These are phyloP conservation scores for Globisporangium heterothallicum DNA, from an alignment of 352 stramenopile species.

Conservation along the genomic window DNA sequence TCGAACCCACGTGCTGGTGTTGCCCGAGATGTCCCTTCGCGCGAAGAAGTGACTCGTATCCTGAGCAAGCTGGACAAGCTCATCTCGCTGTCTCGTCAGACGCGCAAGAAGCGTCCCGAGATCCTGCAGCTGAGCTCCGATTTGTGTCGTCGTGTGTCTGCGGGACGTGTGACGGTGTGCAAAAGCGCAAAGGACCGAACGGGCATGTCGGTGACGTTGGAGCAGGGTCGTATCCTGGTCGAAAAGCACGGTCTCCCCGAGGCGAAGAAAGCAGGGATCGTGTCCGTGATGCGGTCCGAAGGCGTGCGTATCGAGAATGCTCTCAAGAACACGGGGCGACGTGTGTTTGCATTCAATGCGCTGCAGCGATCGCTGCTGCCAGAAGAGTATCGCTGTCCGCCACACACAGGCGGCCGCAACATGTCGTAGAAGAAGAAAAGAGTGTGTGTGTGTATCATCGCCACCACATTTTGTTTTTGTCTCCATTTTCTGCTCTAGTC, in stretches of 20 bases:
- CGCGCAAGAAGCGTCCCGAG: constrained; percentile 79
- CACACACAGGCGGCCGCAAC: constrained; percentile 72
- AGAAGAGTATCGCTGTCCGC: constrained; percentile 79
- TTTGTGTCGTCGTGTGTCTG: constrained; percentile 75
- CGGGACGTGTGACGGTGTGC: constrained; percentile 92
- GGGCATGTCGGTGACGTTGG: constrained; percentile 96
- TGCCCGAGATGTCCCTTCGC: constrained; percentile 19
- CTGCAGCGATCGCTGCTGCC: constrained; percentile 77
- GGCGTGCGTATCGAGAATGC: constrained; percentile 84
- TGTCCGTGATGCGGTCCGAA: constrained; percentile 79
- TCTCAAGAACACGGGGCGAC: constrained; percentile 75
- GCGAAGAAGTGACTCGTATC: constrained; percentile 51
- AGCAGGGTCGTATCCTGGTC: constrained; percentile 88
- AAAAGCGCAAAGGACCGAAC: constrained; percentile 98
- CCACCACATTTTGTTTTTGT: not conserved
- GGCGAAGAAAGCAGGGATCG: constrained; percentile 68
- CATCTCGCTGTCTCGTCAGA: constrained; percentile 58
- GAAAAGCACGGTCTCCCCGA: constrained; percentile 67
- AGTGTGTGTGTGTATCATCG: too few species aligned
- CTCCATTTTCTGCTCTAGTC: not conserved
- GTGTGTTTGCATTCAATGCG: constrained; percentile 84
- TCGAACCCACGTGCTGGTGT: not conserved
- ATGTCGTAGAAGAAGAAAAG: constrained; percentile 47
- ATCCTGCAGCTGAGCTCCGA: constrained; percentile 84
- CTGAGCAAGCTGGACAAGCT: constrained; percentile 65